Evolutionary conservation across 2,329 filamentous ascomycete genomes (phyloP), one percentile per base, ranked within the genome.

Genomic region (Neonectria faginata): DNA sequence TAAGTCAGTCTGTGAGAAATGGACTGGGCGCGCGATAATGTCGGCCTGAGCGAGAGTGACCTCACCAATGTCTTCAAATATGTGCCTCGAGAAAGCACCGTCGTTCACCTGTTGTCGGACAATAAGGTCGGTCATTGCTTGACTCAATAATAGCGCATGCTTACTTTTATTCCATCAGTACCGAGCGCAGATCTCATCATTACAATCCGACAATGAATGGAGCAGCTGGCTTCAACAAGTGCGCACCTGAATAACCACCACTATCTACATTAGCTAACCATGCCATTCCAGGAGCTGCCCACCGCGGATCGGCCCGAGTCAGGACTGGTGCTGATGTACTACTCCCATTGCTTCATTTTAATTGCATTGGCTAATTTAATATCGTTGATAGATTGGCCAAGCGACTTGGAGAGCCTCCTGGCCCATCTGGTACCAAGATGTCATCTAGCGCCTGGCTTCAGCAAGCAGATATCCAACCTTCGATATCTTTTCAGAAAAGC

Each of bases 61-160:
- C 47, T 57, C n/a, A 27, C n/a, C 14, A 45, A 14, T 10, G 60
- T 62, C 3, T 62, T 62, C 20, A 57, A 48, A 20, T 62, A 62
- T 50, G 53, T 5, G 9, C 53, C 60, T 2, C 9, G 53, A n/a
- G 45, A 62, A 18, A 62, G 53, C 20, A 62, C 60, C 12, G 16
- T 62, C 10, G 27, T 62, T n/a, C 45, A 18, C 2, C 18, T 62
- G 11, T 11, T 62, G 22, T 36, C 22, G 2, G n/a, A n/a, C 31
- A 44, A 44, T 5, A n/a, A 47, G 22, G 60, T 57, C 16, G 7
- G 25, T 25, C 54, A 33, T 33, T 14, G 14, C 5, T 16, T 7
- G 11, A 6, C 2, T 8, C 25, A n/a, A 14, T 2, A 16, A 27
- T 10, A 14, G 5, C 18, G 18, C 11, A 27, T 16, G 44, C 44